Percentiles rank a stretch among this genome's conserved stretches.
Evolutionary conservation across 2,329 filamentous ascomycete species (phyloP).

Genomic region (Penicillium oxalicum): DNA sequence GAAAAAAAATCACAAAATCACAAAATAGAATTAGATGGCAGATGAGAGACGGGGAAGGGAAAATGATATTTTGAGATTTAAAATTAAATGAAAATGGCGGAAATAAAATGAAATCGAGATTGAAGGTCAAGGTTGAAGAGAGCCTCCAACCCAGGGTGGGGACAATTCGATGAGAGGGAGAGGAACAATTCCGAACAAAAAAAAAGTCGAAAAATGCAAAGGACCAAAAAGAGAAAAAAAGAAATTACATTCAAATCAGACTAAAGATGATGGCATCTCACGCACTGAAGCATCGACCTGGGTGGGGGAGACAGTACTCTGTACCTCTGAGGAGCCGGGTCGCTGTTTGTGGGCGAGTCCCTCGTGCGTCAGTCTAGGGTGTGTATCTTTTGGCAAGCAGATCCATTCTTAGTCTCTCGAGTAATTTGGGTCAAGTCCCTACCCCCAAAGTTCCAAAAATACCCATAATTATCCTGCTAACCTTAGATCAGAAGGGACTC

Average conservation of each 20-base stretch:
- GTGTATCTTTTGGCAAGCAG: not conserved
- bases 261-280: too few relatives aligned
- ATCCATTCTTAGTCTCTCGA: too few relatives aligned
- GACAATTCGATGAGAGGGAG: too few relatives aligned
- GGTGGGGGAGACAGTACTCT: not conserved
- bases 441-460: slow-evolving; percentile 7
- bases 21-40: not conserved
- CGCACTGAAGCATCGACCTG: too few relatives aligned
- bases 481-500: slow-evolving; percentile 17
- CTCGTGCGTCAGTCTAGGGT: not conserved
- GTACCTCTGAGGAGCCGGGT: not conserved
- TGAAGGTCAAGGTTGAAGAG: not conserved
- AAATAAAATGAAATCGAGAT: not conserved
- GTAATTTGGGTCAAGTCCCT: slow-evolving; percentile 4
- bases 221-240: slow-evolving; percentile 1
- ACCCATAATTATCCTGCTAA: slow-evolving; percentile 12
- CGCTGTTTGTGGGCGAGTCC: not conserved
- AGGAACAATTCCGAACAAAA: too few relatives aligned
- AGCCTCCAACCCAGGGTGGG: too few relatives aligned
- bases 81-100: too few relatives aligned
- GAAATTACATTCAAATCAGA: not conserved
- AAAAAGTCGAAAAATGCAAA: slow-evolving; percentile 1
- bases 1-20: not conserved
- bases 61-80: slow-evolving; percentile 1
- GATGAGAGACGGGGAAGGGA: not conserved